Percentiles rank a stretch among this genome's conserved stretches.
Conservation (phyloP, 192 early-diverging fungal genomes). For the Linnemannia hyalina region DNA sequence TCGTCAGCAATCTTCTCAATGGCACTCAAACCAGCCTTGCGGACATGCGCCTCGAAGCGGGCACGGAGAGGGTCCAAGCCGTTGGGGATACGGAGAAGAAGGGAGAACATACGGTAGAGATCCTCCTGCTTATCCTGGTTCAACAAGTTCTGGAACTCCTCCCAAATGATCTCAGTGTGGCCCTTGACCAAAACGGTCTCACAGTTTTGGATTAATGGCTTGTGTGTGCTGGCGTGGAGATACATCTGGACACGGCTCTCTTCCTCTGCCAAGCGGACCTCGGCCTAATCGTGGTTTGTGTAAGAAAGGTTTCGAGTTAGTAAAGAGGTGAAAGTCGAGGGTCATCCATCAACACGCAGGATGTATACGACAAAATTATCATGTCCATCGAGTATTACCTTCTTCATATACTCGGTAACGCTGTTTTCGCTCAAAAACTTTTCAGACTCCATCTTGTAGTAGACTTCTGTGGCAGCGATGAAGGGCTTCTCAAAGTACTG, state of each 20-base stretch:
- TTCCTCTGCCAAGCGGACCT: constrained; percentile 82
- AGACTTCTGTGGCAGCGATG: constrained; percentile 80
- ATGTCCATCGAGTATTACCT: constrained; percentile 58
- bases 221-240: constrained; percentile 84
- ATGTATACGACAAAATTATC: background rate
- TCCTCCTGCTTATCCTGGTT: constrained; percentile 91
- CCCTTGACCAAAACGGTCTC: constrained; percentile 90
- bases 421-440: constrained; percentile 92
- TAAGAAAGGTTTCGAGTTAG: background rate
- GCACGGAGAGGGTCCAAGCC: constrained; percentile 85
- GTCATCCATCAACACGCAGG: background rate
- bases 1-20: constrained; percentile 81
- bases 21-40: constrained; percentile 81
- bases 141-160: constrained; percentile 92
- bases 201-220: constrained; percentile 83
- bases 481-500: constrained; percentile 91
- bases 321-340: background rate
- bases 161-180: constrained; percentile 85
- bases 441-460: constrained; percentile 92
- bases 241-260: constrained; percentile 91
- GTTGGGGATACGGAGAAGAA: constrained; percentile 85
- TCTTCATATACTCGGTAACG: constrained; percentile 96
- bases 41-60: constrained; percentile 84
- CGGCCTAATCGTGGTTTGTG: constrained; percentile 63
- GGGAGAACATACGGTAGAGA: constrained; percentile 87